phyloP scores from a whole-genome alignment of 805 yeast genomes.

The Zygotorulaspora sp. region DNA sequence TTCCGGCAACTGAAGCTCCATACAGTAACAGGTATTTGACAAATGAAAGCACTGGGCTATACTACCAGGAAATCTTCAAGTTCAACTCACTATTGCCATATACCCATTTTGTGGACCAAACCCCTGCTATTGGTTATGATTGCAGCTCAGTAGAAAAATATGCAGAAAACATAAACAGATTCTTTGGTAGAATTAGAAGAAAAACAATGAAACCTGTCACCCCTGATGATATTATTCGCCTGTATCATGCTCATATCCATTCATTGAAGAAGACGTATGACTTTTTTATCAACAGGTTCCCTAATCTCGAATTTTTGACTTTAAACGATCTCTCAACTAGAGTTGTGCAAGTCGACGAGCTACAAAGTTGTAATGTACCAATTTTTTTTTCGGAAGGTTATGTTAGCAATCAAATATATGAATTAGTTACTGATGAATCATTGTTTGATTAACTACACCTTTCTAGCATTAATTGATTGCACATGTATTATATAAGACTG shows the following conservation, averaged over 20 bases:
- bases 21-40: constrained; percentile 19
- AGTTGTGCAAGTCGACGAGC: constrained; percentile 24
- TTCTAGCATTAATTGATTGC: too few relatives aligned
- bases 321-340: constrained; percentile 36
- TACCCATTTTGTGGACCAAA: constrained; percentile 34
- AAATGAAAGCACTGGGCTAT: constrained; percentile 29
- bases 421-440: constrained; percentile 29
- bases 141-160: constrained; percentile 29
- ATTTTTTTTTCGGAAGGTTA: constrained; percentile 24
- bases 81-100: constrained; percentile 36
- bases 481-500: too few relatives aligned
- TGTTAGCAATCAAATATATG: constrained; percentile 30
- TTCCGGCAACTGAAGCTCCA: constrained; percentile 28
- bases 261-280: constrained; percentile 33
- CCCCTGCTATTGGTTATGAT: constrained; percentile 37
- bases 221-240: constrained; percentile 26
- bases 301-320: constrained; percentile 31
- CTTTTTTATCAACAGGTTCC: constrained; percentile 30
- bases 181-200: constrained; percentile 18
- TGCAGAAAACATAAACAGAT: constrained; percentile 26
- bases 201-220: constrained; percentile 17
- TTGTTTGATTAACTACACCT: constrained; percentile 26
- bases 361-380: constrained; percentile 30
- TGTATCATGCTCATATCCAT: constrained; percentile 36
- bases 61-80: constrained; percentile 30